Evolutionary conservation across 2,329 filamentous ascomycete genomes (phyloP), one percentile per base, ranked within the genome.

Genomic region (Scedosporium dehoogii): DNA sequence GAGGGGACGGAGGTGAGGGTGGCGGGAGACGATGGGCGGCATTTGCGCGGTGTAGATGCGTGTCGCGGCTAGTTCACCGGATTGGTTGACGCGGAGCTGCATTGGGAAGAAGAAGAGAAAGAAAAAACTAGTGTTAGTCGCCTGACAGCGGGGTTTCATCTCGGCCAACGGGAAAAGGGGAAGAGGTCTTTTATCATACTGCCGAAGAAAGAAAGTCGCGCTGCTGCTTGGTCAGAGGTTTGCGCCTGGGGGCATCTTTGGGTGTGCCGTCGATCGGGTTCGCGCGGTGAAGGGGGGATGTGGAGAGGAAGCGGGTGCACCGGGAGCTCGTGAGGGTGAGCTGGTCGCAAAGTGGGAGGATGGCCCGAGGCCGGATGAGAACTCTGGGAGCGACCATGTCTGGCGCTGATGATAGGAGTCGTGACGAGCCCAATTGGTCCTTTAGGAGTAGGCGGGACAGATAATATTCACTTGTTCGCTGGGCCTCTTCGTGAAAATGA

Each of bases 31-130:
- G 60, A 97, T 78, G n/a, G 87, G 84, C 0, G 92, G 91, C 0
- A 86, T 93, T 74, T 99, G 94, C 1, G 91, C 87, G 1, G 85
- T 86, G 78, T 97, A 99, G 74, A 99, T 99, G 62, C 96, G 85
- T 27, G 91, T 93, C 33, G 94, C 94, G 62, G 94, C 94, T n/a
- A 99, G 85, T 76, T 99, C 94, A 71, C 94, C 94, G 25, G 94
- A 92, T 77, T 99, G 94, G 75, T 99, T 97, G 63, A 99, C 94
- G 65, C 94, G 91, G 33, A 97, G 86, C 85, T 88, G 12, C 18
- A 25, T 27, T 25, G 7, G 18, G 23, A 3, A 16, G 2, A 21
- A 23, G 29, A 48, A 48, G 7, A 7, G 23, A 3, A 16, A 3
- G 12, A 23, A 55, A 48, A 48, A 48, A 18, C 44, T 23, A 6